These are phyloP conservation scores for Colletotrichum graminicola DNA, from an alignment of 2,329 filamentous ascomycete genomes.

Conservation along the genomic window DNA sequence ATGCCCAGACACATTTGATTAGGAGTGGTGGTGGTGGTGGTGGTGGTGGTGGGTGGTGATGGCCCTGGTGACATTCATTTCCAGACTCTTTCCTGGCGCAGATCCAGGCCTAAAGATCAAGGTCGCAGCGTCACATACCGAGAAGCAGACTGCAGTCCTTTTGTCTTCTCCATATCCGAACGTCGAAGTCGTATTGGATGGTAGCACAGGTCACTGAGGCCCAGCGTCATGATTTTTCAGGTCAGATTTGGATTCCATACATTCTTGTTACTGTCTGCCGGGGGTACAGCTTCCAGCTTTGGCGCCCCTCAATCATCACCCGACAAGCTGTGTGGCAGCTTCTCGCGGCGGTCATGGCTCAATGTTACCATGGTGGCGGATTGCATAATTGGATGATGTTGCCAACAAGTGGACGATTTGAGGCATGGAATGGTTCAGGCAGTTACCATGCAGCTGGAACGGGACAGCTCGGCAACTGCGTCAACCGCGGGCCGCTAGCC, in stretches of 20 bases:
- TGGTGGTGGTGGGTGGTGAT: too few species aligned
- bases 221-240: not conserved
- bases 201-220: not conserved
- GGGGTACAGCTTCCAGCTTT: not conserved
- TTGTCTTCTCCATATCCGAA: not conserved
- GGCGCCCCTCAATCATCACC: not conserved
- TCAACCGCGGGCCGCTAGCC: conserved; percentile 30
- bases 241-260: not conserved
- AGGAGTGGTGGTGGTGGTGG: not conserved
- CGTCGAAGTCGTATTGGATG: not conserved
- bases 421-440: conserved; percentile 26
- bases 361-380: conserved; percentile 1
- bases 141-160: not conserved
- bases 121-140: not conserved
- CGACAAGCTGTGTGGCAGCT: conserved; percentile 6
- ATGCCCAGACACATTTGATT: not conserved
- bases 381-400: conserved; percentile 40
- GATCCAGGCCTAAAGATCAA: not conserved
- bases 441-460: conserved; percentile 40
- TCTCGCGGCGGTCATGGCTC: conserved; percentile 9
- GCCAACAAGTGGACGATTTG: conserved; percentile 15
- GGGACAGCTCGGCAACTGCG: conserved; percentile 33
- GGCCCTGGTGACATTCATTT: not conserved
- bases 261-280: not conserved
- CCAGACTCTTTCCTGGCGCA: not conserved